Conservation (phyloP, 768 basidiomycete species). For the Pleurotus djamor region DNA sequence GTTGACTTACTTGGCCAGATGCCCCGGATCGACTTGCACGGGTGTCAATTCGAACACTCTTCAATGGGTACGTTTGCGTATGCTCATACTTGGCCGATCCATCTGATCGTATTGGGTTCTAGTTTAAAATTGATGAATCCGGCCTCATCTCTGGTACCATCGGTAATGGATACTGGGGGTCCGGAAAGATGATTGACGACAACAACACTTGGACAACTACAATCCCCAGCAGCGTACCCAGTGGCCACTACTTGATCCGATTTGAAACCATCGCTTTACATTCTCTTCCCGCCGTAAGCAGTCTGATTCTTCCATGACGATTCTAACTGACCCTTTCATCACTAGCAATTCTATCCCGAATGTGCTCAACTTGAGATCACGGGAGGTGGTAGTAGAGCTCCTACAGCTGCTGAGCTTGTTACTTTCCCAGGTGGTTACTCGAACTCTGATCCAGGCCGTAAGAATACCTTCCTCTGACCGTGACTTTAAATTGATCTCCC, state of each 20-base stretch:
- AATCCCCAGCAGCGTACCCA: constrained; percentile 40
- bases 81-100: not conserved
- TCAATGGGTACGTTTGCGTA: constrained; percentile 33
- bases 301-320: not conserved
- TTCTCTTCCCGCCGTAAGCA: constrained; percentile 48
- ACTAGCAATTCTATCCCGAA: constrained; percentile 69
- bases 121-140: constrained; percentile 48
- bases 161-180: constrained; percentile 34
- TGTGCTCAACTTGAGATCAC: constrained; percentile 43
- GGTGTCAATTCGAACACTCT: constrained; percentile 32
- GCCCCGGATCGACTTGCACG: constrained; percentile 40
- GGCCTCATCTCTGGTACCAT: constrained; percentile 42
- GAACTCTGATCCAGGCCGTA: constrained; percentile 38
- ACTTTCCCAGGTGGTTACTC: constrained; percentile 45
- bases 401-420: constrained; percentile 40
- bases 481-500: constrained; percentile 9
- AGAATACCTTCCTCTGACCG: constrained; percentile 8
- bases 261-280: constrained; percentile 48
- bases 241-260: constrained; percentile 45
- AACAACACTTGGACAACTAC: constrained; percentile 45
- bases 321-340: not conserved
- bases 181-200: constrained; percentile 40
- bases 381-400: constrained; percentile 36
- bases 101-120: too few species aligned
- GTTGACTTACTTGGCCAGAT: constrained; percentile 45